Evolutionary conservation across 2,329 filamentous ascomycete genomes (phyloP).

Genomic region (Beauveria scarabaeidicola): DNA sequence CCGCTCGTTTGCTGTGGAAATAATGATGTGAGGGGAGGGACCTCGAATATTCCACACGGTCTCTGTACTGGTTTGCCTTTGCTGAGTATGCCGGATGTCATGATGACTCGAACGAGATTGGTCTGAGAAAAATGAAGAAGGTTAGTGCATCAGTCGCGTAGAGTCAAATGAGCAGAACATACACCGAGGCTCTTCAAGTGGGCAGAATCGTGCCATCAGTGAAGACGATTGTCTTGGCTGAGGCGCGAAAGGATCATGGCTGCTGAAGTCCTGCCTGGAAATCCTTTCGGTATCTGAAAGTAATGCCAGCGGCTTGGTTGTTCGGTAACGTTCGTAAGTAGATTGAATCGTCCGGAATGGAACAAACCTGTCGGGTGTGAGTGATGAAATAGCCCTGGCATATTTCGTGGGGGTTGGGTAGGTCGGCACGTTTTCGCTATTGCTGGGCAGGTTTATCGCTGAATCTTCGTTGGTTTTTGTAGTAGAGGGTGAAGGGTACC

Average conservation of each 20-base stretch:
- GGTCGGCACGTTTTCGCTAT: not conserved
- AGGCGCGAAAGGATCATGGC: conserved; percentile 34
- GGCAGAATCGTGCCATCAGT: not conserved
- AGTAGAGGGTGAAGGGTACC: not conserved
- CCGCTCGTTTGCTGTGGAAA: conserved; percentile 20
- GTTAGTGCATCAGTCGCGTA: not conserved
- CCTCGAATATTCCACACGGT: conserved; percentile 73
- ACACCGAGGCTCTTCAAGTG: not conserved
- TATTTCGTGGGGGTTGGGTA: not conserved
- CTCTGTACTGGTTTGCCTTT: conserved; percentile 53
- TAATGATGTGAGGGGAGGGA: conserved; percentile 43
- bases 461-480: not conserved
- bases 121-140: not conserved
- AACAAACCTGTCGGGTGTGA: conserved; percentile 41
- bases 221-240: conserved; percentile 5
- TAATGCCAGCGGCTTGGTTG: conserved; percentile 33
- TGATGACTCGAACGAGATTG: not conserved
- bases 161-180: not conserved
- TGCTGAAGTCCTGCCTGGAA: conserved; percentile 31
- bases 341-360: conserved; percentile 30
- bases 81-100: conserved; percentile 2
- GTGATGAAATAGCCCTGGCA: conserved; percentile 14
- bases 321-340: conserved; percentile 37
- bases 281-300: conserved; percentile 37
- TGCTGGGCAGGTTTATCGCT: not conserved